Evolutionary conservation across 2,329 filamentous ascomycete species (phyloP).

Genomic region (Pseudophaeomoniella oleicola): DNA sequence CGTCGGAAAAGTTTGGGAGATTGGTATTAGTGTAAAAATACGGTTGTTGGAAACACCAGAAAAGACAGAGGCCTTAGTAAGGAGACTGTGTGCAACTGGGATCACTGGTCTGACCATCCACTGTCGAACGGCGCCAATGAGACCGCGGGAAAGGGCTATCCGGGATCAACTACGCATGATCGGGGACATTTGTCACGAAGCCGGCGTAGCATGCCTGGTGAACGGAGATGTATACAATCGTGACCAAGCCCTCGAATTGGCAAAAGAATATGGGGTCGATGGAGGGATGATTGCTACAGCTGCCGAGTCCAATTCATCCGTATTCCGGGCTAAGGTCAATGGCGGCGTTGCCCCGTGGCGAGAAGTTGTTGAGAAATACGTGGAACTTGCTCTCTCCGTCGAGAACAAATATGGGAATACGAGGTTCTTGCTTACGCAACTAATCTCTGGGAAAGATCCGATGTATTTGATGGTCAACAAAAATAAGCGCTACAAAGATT

Average conservation of each 20-base stretch:
- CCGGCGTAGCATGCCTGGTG: slow-evolving; percentile 84
- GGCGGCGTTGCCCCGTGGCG: slow-evolving; percentile 62
- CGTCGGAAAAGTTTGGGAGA: slow-evolving; percentile 62
- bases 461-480: slow-evolving; percentile 47
- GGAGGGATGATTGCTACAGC: slow-evolving; percentile 95
- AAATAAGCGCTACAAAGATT: slow-evolving; percentile 56
- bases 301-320: slow-evolving; percentile 81
- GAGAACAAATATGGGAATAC: slow-evolving; percentile 87
- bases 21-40: slow-evolving; percentile 96
- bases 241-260: slow-evolving; percentile 56
- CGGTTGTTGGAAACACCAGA: slow-evolving; percentile 65
- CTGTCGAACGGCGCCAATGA: slow-evolving; percentile 92
- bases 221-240: slow-evolving; percentile 79
- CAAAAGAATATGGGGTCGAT: slow-evolving; percentile 69
- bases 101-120: slow-evolving; percentile 89
- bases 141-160: slow-evolving; percentile 75
- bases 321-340: slow-evolving; percentile 56
- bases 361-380: slow-evolving; percentile 62
- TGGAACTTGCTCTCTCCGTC: slow-evolving; percentile 57
- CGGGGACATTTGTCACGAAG: slow-evolving; percentile 61
- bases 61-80: slow-evolving; percentile 63
- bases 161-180: slow-evolving; percentile 78
- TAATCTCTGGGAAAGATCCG: slow-evolving; percentile 66
- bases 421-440: slow-evolving; percentile 74
- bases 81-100: slow-evolving; percentile 66